These are phyloP conservation scores for Macrophomina tecta DNA, from an alignment of 2,329 filamentous ascomycete species.

Conservation along the genomic window DNA sequence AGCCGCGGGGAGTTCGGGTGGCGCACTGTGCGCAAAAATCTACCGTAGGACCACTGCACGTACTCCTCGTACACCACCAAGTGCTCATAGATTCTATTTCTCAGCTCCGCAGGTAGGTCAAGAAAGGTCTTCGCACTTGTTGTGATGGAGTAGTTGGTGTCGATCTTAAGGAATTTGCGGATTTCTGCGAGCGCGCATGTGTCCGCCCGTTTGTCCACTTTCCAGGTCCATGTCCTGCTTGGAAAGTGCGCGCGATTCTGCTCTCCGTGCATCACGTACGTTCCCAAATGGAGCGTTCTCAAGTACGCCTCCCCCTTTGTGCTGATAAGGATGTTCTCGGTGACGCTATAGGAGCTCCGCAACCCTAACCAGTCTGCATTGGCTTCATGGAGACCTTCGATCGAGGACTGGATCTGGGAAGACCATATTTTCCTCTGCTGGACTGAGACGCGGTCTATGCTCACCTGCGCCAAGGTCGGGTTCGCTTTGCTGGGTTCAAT, in stretches of 20 bases:
- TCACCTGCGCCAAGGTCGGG: conserved; percentile 14
- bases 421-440: conserved; percentile 10
- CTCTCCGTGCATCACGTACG: not conserved
- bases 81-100: conserved; percentile 3
- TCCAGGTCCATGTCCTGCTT: conserved; percentile 5
- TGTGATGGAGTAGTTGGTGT: not conserved
- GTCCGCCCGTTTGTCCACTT: conserved; percentile 11
- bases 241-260: not conserved
- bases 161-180: conserved; percentile 10
- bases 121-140: not conserved
- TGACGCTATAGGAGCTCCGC: not conserved
- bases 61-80: not conserved
- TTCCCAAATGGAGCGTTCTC: conserved; percentile 8
- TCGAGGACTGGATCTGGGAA: conserved; percentile 8
- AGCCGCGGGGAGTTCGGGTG: conserved; percentile 2
- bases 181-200: conserved; percentile 6
- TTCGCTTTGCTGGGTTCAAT: conserved; percentile 14
- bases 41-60: conserved; percentile 8
- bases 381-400: not conserved
- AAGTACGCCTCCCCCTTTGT: conserved; percentile 4
- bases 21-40: not conserved
- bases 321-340: conserved; percentile 8
- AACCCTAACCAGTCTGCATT: conserved; percentile 10
- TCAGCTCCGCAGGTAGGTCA: conserved; percentile 7
- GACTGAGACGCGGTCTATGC: not conserved